These are phyloP conservation scores for Darksidea phi DNA, from an alignment of 495 filamentous ascomycete genomes.

Conservation along the genomic window DNA sequence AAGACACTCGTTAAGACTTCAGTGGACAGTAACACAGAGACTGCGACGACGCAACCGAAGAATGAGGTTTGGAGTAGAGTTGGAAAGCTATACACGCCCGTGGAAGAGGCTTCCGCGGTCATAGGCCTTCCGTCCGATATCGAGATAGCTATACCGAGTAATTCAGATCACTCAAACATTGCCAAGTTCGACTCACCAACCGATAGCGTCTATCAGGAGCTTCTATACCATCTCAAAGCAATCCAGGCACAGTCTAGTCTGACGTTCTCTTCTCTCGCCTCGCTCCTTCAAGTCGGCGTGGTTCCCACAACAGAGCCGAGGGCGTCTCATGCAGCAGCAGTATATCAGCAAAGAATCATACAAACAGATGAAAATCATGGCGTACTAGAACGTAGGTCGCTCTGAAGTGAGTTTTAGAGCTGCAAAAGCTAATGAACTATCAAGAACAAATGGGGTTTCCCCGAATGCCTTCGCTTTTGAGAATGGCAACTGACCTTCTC, in stretches of 20 bases:
- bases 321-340: background rate
- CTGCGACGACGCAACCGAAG: background rate
- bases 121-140: background rate
- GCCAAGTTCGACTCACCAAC: background rate
- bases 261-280: background rate
- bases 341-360: background rate
- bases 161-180: background rate
- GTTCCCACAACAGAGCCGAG: background rate
- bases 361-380: background rate
- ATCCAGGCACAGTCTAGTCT: background rate
- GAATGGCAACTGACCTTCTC: background rate
- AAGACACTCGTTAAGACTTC: background rate
- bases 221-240: background rate
- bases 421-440: background rate
- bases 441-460: background rate
- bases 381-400: background rate
- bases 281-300: background rate
- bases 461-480: background rate
- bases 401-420: background rate
- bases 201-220: background rate
- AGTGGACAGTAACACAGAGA: background rate
- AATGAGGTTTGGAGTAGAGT: background rate
- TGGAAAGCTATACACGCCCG: background rate
- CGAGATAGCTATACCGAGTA: background rate
- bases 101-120: background rate